Percentiles rank a stretch among this genome's conserved stretches.
Evolutionary conservation across 768 basidiomycete genomes (phyloP).

Genomic region (Kwoniella europaea): DNA sequence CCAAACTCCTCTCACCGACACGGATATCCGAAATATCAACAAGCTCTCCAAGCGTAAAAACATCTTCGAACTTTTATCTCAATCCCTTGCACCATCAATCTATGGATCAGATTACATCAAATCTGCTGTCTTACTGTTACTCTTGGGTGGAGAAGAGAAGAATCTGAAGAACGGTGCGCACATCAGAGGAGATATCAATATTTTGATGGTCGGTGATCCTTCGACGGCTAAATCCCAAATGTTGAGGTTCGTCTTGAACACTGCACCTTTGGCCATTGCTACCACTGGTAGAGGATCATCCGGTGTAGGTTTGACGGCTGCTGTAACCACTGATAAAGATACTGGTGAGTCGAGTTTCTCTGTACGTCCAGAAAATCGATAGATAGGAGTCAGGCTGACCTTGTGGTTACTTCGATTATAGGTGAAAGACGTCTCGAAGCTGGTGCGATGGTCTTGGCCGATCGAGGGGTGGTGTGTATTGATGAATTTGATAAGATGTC

Average conservation of each 20-base stretch:
- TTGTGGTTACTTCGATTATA: constrained; percentile 9
- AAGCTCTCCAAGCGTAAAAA: constrained; percentile 84
- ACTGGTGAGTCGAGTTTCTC: constrained; percentile 65
- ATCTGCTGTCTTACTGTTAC: constrained; percentile 84
- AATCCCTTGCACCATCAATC: constrained; percentile 96
- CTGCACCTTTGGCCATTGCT: constrained; percentile 94
- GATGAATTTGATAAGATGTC: constrained; percentile 99
- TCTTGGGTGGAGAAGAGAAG: constrained; percentile 97
- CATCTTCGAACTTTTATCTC: constrained; percentile 85
- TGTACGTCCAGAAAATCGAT: background rate
- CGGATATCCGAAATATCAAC: constrained; percentile 94
- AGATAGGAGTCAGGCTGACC: too few relatives aligned
- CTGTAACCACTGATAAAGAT: constrained; percentile 96
- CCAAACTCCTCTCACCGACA: constrained; percentile 86
- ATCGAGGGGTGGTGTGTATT: constrained; percentile 97
- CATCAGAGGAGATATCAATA: constrained; percentile 98
- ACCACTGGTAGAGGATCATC: constrained; percentile 97
- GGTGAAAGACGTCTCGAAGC: constrained; percentile 91
- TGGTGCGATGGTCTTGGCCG: constrained; percentile 98
- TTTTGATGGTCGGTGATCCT: constrained; percentile 99
- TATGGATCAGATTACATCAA: constrained; percentile 97
- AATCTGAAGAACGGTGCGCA: constrained; percentile 96
- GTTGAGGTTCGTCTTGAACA: constrained; percentile 91
- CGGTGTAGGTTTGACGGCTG: constrained; percentile 98
- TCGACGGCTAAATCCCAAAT: constrained; percentile 98